Evolutionary conservation across 176 grass and related monocot species (phyloP).

Genomic region (Rhynchospora tenuis): DNA sequence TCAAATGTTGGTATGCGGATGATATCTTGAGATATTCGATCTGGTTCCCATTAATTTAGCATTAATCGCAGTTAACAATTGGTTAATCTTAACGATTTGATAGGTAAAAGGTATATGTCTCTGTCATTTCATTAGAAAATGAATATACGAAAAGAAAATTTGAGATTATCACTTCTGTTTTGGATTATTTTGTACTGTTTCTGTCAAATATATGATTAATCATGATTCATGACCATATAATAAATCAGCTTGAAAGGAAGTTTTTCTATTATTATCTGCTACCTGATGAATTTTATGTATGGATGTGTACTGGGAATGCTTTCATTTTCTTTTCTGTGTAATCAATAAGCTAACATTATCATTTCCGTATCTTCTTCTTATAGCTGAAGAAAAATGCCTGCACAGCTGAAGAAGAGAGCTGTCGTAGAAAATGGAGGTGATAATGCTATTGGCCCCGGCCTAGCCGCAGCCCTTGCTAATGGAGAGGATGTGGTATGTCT

Average conservation of each 20-base stretch:
- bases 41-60: too few relatives aligned
- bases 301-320: neutral
- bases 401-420: slow-evolving; percentile 52
- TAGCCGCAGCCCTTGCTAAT: slow-evolving; percentile 57
- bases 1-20: too few relatives aligned
- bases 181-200: neutral
- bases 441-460: slow-evolving; percentile 30
- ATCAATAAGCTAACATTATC: neutral
- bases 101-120: too few relatives aligned
- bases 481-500: slow-evolving; percentile 57
- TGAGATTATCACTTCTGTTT: neutral
- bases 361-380: slow-evolving; percentile 16
- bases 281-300: too few relatives aligned
- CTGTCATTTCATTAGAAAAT: too few relatives aligned
- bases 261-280: neutral
- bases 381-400: slow-evolving; percentile 44
- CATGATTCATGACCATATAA: neutral
- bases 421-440: slow-evolving; percentile 50
- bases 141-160: too few relatives aligned
- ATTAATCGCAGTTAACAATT: too few relatives aligned
- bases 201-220: neutral
- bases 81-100: too few relatives aligned
- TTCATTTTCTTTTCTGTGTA: neutral
- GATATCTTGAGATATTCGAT: too few relatives aligned
- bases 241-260: neutral